Conservation (phyloP, 106 monocot genomes). For the Allium fistulosum region DNA sequence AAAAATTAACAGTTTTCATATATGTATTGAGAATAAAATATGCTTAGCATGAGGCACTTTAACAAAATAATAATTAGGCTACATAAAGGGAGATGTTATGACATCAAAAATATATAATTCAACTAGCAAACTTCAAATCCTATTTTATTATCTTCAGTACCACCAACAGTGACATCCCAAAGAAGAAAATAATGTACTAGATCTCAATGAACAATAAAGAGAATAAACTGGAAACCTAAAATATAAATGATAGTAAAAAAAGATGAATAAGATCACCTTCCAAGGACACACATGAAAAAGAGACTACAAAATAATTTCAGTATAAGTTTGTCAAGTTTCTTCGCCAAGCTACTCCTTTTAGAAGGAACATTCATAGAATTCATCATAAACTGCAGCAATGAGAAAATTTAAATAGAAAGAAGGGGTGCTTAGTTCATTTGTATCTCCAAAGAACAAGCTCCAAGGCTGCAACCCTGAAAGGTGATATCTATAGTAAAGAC, state of each 20-base stretch:
- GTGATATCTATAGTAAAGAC: constrained; percentile 10
- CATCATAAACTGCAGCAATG: constrained; percentile 90
- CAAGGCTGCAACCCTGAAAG: constrained; percentile 87
- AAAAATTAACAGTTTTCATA: too few species aligned
- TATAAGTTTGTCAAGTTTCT: constrained; percentile 96
- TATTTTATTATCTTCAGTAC: too few species aligned
- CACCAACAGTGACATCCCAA: too few species aligned
- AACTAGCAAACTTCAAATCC: too few species aligned
- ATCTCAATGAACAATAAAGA: too few species aligned
- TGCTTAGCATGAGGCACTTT: too few species aligned
- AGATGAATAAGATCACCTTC: constrained; percentile 43
- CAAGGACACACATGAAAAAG: constrained; percentile 90
- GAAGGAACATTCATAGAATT: constrained; percentile 99
- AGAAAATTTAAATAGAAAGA: not conserved
- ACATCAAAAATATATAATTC: too few species aligned
- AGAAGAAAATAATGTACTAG: too few species aligned
- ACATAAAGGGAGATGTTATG: too few species aligned
- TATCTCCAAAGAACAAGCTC: constrained; percentile 34
- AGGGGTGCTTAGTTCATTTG: not conserved
- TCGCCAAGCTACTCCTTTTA: constrained; percentile 97
- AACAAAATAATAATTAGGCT: too few species aligned
- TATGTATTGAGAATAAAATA: too few species aligned
- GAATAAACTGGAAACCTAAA: too few species aligned
- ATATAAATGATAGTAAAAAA: not conserved
- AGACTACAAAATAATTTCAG: constrained; percentile 75